Evolutionary conservation across 345 rosid genomes (phyloP).

Genomic region (Psidium friedrichsthalianum): DNA sequence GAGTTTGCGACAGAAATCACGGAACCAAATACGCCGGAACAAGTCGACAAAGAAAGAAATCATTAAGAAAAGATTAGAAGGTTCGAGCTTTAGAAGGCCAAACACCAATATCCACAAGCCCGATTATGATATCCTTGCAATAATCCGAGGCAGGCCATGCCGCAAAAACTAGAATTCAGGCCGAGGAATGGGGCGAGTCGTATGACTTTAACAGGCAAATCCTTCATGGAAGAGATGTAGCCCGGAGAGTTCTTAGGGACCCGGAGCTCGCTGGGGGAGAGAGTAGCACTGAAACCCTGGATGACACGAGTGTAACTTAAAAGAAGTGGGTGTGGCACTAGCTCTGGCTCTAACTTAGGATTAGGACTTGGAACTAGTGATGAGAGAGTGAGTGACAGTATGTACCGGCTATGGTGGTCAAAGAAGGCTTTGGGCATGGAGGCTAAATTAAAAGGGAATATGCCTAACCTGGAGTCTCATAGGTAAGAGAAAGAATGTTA

Average conservation of each 20-base stretch:
- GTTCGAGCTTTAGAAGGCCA: too few species aligned
- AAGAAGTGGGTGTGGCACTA: too few species aligned
- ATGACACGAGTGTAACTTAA: slow-evolving; percentile 24
- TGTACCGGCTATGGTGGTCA: too few species aligned
- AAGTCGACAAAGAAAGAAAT: not conserved
- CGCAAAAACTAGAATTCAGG: slow-evolving; percentile 9
- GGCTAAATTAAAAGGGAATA: too few species aligned
- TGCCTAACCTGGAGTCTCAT: too few species aligned
- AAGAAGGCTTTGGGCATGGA: too few species aligned
- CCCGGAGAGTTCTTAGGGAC: slow-evolving; percentile 22
- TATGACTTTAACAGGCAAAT: slow-evolving; percentile 13
- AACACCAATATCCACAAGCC: slow-evolving; percentile 36
- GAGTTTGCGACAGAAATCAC: too few species aligned
- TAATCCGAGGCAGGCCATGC: slow-evolving; percentile 20
- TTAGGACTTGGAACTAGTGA: too few species aligned
- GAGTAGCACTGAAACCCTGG: slow-evolving; percentile 30
- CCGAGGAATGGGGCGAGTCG: slow-evolving; percentile 31
- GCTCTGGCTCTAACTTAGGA: too few species aligned
- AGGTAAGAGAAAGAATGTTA: too few species aligned
- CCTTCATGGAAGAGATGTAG: slow-evolving; percentile 16
- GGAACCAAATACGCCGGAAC: not conserved
- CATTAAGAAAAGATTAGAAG: not conserved
- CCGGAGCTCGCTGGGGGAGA: slow-evolving; percentile 17
- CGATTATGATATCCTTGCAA: slow-evolving; percentile 30
- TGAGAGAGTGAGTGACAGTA: too few species aligned